Evolutionary conservation across 2,329 filamentous ascomycete genomes (phyloP).

Genomic region (Cladosporium oxysporum): DNA sequence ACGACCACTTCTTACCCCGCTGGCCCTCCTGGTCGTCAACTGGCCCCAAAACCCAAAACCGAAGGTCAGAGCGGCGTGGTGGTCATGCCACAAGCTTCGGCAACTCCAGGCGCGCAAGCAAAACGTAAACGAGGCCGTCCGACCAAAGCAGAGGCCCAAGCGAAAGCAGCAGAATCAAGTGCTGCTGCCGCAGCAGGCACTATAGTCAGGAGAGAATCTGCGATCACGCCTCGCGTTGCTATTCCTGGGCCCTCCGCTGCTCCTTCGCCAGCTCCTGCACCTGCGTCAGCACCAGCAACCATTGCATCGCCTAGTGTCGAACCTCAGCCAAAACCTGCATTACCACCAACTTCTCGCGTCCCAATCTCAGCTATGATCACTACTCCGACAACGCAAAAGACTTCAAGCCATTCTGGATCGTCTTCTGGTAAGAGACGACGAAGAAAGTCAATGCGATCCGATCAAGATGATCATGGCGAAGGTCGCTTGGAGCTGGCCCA

Average conservation of each 20-base stretch:
- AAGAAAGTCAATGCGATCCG: slow-evolving; percentile 23
- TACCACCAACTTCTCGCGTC: slow-evolving; percentile 33
- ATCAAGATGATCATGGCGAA: slow-evolving; percentile 15
- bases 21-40: slow-evolving; percentile 41
- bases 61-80: slow-evolving; percentile 11
- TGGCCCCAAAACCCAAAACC: slow-evolving; percentile 48
- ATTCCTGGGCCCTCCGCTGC: slow-evolving; percentile 17
- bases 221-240: slow-evolving; percentile 29
- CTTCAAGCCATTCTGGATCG: slow-evolving; percentile 33
- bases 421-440: slow-evolving; percentile 37
- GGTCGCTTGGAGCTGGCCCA: slow-evolving; percentile 20
- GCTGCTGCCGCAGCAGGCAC: slow-evolving; percentile 32
- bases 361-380: slow-evolving; percentile 37
- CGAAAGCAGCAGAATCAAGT: slow-evolving; percentile 41
- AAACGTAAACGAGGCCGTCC: slow-evolving; percentile 53
- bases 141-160: slow-evolving; percentile 50
- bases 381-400: slow-evolving; percentile 33
- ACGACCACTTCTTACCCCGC: slow-evolving; percentile 26
- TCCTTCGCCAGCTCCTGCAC: slow-evolving; percentile 10
- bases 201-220: slow-evolving; percentile 43
- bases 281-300: slow-evolving; percentile 15
- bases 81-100: slow-evolving; percentile 25
- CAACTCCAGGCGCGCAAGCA: slow-evolving; percentile 27
- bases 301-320: slow-evolving; percentile 20
- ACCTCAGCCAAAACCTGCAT: slow-evolving; percentile 21